Evolutionary conservation across 148 eudicot genomes (phyloP).

Genomic region (Amaranthus cruentus): DNA sequence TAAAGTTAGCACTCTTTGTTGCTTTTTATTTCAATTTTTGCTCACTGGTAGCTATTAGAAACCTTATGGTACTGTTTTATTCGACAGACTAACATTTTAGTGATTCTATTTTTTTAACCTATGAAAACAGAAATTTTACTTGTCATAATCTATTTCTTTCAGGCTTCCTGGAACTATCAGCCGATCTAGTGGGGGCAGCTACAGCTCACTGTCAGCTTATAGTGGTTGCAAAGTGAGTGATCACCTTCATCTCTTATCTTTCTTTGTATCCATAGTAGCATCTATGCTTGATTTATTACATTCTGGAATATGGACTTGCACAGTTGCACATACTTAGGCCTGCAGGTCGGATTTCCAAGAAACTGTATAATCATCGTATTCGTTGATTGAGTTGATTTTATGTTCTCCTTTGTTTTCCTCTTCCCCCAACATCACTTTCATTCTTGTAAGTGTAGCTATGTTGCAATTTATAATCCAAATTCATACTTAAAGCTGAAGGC

Average conservation of each 20-base stretch:
- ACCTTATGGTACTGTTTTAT: not conserved
- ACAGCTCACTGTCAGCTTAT: slow-evolving; percentile 91
- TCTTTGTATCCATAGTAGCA: not conserved
- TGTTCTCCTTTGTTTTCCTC: not conserved
- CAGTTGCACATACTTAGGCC: not conserved
- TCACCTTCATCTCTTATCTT: not conserved
- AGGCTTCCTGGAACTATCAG: slow-evolving; percentile 87
- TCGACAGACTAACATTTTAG: not conserved
- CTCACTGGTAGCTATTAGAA: too few relatives aligned
- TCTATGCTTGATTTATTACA: not conserved
- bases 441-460: not conserved
- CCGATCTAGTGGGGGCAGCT: slow-evolving; percentile 76
- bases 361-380: not conserved
- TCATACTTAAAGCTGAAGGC: not conserved
- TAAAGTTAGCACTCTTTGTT: not conserved
- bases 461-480: not conserved
- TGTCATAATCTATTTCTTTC: not conserved
- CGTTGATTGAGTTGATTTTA: not conserved
- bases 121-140: not conserved
- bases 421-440: not conserved
- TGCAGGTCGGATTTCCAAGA: not conserved
- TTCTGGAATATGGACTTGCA: too few relatives aligned
- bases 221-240: slow-evolving; percentile 79
- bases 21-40: not conserved
- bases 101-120: too few relatives aligned